Base-by-base conservation (phyloP, 2,329 filamentous ascomycete species). In the Tolypocladium ovalisporum region DNA sequence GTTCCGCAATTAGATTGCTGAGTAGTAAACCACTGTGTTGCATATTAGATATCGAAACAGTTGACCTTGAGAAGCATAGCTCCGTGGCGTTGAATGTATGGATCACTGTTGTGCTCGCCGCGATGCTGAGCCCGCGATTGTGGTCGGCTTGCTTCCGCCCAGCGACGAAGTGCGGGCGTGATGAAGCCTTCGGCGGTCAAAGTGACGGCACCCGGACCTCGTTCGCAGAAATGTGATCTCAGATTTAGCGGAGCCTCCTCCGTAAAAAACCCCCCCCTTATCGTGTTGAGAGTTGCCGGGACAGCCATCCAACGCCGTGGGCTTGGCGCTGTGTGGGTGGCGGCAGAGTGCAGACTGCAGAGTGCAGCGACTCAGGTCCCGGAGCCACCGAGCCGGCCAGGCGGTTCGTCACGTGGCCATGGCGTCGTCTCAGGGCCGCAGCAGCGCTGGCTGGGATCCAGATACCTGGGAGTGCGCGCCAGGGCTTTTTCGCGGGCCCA, bases 1-100 rank as follows among this genome's bases (percentile, higher is more conserved):
- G 58, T 85, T 85, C 65, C 74, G 75, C 56, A 76, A 66, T 62
- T 75, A 66, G 57, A 27, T n/a, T 53, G 13, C 29, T 22, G 37
- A 24, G 35, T 29, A 13, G 52, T 4, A 54, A 34, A 29, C 10
- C 47, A 22, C 3, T 19, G 27, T 34, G 32, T 34, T 34, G 32
- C 4, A 34, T 34, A 34, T 34, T n/a, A n/a, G n/a, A 27, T 22
- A 34, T 22, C 9, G 19, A 32, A 22, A 19, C 29, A 49, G 3
- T 9, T 19, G 44, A 40, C 17, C n/a, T n/a, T 40, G 22, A 7
- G 3, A 8, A 40, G 19, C 19, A 8, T n/a, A n/a, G 37, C 37
- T 40, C 19, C 12, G 19, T 40, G 44, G 44, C 2, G 53, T 47
- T 4, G 7, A 19, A n/a, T 4, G 15, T 6, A 32, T 34, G 19